Evolutionary conservation across 108 stramenopile genomes (phyloP).

Genomic region (Skeletonema costatum): DNA sequence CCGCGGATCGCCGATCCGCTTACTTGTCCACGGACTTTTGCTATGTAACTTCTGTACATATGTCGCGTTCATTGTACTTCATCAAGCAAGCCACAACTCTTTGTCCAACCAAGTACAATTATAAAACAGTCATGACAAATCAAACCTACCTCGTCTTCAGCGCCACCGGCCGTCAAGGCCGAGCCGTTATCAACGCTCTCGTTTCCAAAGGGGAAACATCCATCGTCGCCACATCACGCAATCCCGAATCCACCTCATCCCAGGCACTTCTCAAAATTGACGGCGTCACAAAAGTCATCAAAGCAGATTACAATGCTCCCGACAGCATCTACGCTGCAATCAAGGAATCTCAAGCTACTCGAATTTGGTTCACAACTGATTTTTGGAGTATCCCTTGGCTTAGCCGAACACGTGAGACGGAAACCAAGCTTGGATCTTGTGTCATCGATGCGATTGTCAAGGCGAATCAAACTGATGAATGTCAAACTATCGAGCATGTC

Average conservation of each 20-base stretch:
- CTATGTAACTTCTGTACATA: no score
- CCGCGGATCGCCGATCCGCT: no score
- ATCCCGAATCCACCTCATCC: constrained; percentile 25
- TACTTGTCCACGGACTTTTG: no score
- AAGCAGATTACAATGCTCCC: constrained; percentile 37
- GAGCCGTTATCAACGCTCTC: constrained; percentile 36
- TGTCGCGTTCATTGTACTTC: no score
- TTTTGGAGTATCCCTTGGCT: constrained; percentile 24
- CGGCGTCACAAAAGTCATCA: constrained; percentile 17
- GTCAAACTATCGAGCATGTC: constrained; percentile 25
- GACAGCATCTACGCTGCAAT: constrained; percentile 23
- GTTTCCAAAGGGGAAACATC: constrained; percentile 23
- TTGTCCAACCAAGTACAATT: no score
- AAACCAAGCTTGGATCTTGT: constrained; percentile 16
- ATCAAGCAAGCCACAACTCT: no score
- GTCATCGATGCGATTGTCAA: constrained; percentile 35
- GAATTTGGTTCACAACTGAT: constrained; percentile 43
- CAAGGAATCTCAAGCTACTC: constrained; percentile 34
- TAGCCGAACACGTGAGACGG: constrained; percentile 13
- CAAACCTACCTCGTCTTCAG: constrained; percentile 31
- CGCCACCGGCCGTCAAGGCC: constrained; percentile 36
- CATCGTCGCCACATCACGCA: constrained; percentile 35
- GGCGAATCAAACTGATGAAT: constrained; percentile 9
- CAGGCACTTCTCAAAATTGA: constrained; percentile 17
- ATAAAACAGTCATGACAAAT: background rate